phyloP scores from a whole-genome alignment of 2,329 filamentous ascomycete species.

The Berkeleyomyces basicola region DNA sequence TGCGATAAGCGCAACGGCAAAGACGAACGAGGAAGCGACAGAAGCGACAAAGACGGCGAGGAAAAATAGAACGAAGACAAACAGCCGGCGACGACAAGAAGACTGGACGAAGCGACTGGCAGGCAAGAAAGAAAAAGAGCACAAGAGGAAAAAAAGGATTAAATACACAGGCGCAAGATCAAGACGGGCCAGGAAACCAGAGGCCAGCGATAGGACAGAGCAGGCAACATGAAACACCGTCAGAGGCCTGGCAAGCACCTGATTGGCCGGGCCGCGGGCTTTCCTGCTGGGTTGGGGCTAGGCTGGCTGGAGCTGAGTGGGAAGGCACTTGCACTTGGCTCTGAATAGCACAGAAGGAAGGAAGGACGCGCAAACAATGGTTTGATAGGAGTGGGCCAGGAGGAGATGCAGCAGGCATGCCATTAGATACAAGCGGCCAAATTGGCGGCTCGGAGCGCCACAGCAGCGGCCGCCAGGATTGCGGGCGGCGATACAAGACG shows the following conservation, averaged over 20 bases:
- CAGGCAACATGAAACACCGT: conserved; percentile 9
- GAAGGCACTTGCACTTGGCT: background rate
- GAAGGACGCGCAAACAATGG: conserved; percentile 9
- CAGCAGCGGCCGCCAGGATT: too few species aligned
- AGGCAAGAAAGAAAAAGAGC: background rate
- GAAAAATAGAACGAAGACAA: background rate
- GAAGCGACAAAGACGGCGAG: background rate
- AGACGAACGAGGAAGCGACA: background rate
- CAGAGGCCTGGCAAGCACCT: background rate
- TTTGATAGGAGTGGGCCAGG: background rate
- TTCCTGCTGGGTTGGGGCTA: background rate
- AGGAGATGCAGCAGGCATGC: background rate
- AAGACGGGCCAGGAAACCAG: background rate
- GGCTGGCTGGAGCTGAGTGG: background rate
- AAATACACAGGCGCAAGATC: background rate
- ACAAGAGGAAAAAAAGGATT: background rate
- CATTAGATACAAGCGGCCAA: background rate
- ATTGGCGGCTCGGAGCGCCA: too few species aligned
- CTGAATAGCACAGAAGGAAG: background rate
- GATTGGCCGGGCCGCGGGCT: background rate
- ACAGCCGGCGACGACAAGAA: background rate
- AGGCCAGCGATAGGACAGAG: background rate
- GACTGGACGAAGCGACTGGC: background rate
- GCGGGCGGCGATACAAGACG: too few species aligned
- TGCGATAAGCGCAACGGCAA: background rate